Percentiles rank a stretch among this genome's conserved stretches.
Conservation (phyloP, 768 basidiomycete species). For the Suillus brevipes region DNA sequence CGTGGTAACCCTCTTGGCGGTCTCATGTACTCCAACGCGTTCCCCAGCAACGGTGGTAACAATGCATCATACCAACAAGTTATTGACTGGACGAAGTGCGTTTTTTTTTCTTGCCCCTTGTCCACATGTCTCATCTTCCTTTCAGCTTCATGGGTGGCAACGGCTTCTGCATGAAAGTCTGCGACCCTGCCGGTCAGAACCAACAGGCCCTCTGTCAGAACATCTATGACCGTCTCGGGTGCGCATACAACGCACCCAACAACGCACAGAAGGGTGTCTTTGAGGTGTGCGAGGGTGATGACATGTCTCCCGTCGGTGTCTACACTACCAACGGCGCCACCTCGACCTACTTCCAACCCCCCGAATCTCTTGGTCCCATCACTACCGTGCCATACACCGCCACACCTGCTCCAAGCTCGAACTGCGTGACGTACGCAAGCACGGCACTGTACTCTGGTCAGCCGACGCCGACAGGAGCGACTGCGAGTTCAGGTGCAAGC, state of each 20-base stretch:
- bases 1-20: constrained; percentile 75
- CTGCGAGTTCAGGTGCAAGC: not conserved
- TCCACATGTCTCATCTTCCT: constrained; percentile 10
- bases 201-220: constrained; percentile 64
- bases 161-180: constrained; percentile 70
- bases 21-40: constrained; percentile 58
- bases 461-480: constrained; percentile 16
- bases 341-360: constrained; percentile 47
- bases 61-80: constrained; percentile 53
- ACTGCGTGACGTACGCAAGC: constrained; percentile 41
- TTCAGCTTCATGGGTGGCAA: constrained; percentile 70
- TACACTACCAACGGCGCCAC: constrained; percentile 43
- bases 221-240: constrained; percentile 75
- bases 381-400: constrained; percentile 45
- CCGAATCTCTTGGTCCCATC: constrained; percentile 48
- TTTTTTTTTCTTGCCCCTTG: not conserved
- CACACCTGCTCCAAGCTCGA: constrained; percentile 40
- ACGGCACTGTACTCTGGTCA: constrained; percentile 35
- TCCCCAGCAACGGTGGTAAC: constrained; percentile 40
- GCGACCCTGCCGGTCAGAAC: constrained; percentile 57
- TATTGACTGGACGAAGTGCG: constrained; percentile 68
- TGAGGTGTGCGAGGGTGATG: constrained; percentile 65
- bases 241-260: constrained; percentile 71
- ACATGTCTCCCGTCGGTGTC: constrained; percentile 59
- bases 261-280: constrained; percentile 58